Conservation (phyloP, 768 basidiomycete species). For the Suillus decipiens region DNA sequence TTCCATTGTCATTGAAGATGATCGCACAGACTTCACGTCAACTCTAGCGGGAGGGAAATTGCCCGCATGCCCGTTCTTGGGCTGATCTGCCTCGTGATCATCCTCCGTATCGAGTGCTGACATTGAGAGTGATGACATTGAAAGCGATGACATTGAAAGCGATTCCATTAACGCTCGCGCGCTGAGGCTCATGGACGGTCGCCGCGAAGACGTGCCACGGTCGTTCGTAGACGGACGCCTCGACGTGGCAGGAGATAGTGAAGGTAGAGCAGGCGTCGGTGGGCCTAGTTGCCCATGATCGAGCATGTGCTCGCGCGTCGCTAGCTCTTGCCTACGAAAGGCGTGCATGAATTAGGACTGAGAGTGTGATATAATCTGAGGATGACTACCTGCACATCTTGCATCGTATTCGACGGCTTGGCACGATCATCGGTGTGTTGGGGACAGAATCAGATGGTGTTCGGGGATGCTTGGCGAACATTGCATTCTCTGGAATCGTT, state of each 20-base stretch:
- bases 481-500: conserved; percentile 58
- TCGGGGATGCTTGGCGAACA: conserved; percentile 75
- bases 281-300: conserved; percentile 83
- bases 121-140: conserved; percentile 55
- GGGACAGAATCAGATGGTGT: conserved; percentile 64
- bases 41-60: conserved; percentile 12
- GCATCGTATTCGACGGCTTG: conserved; percentile 76
- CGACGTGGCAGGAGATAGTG: conserved; percentile 49
- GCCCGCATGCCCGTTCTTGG: conserved; percentile 8
- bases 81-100: conserved; percentile 29
- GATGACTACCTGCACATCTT: conserved; percentile 80
- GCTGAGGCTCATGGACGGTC: conserved; percentile 24
- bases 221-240: conserved; percentile 40
- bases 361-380: not conserved
- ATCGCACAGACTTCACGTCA: conserved; percentile 14
- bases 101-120: conserved; percentile 57
- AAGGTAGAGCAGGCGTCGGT: conserved; percentile 53
- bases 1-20: conserved; percentile 32
- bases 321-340: conserved; percentile 69
- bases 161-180: conserved; percentile 40
- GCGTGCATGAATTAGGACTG: not conserved
- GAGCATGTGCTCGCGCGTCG: conserved; percentile 91
- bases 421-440: conserved; percentile 55
- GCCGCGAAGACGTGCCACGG: conserved; percentile 19
- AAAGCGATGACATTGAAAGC: conserved; percentile 54